phyloP scores from a whole-genome alignment of 2,329 filamentous ascomycete species.

The Fusarium sambucinum region DNA sequence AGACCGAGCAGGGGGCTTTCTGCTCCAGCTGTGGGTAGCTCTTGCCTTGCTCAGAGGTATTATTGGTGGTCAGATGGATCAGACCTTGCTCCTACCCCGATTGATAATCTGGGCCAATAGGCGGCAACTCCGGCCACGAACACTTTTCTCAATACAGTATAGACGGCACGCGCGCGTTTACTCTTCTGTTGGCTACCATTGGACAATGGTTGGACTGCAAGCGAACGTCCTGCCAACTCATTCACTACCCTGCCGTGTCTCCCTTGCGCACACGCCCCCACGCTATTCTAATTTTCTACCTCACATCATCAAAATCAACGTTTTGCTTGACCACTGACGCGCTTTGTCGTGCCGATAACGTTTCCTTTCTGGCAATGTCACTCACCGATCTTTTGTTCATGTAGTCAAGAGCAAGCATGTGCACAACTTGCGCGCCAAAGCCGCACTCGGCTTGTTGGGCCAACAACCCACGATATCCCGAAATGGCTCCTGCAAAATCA shows the following conservation, averaged over 20 bases:
- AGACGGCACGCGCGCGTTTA: conserved; percentile 51
- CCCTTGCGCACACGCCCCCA: conserved; percentile 26
- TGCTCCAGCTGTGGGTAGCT: conserved; percentile 5
- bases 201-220: conserved; percentile 49
- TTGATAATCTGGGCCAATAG: conserved; percentile 43
- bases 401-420: not conserved
- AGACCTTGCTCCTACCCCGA: conserved; percentile 20
- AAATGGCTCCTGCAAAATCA: conserved; percentile 13
- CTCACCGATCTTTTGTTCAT: conserved; percentile 20
- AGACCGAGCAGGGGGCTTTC: conserved; percentile 23
- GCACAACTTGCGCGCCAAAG: not conserved
- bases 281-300: conserved; percentile 24
- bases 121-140: conserved; percentile 41
- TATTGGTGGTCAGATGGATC: conserved; percentile 38
- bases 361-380: conserved; percentile 12
- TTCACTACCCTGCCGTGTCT: conserved; percentile 34
- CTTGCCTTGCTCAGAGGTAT: no score
- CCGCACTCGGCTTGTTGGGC: conserved; percentile 3
- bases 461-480: conserved; percentile 12
- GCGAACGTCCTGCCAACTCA: conserved; percentile 50
- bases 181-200: conserved; percentile 43
- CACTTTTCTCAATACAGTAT: conserved; percentile 34
- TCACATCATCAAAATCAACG: conserved; percentile 24
- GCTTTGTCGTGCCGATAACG: conserved; percentile 22
- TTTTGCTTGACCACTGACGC: conserved; percentile 15